These are phyloP conservation scores for Piper longum DNA, from an alignment of 164 flowering plant species.

Conservation along the genomic window DNA sequence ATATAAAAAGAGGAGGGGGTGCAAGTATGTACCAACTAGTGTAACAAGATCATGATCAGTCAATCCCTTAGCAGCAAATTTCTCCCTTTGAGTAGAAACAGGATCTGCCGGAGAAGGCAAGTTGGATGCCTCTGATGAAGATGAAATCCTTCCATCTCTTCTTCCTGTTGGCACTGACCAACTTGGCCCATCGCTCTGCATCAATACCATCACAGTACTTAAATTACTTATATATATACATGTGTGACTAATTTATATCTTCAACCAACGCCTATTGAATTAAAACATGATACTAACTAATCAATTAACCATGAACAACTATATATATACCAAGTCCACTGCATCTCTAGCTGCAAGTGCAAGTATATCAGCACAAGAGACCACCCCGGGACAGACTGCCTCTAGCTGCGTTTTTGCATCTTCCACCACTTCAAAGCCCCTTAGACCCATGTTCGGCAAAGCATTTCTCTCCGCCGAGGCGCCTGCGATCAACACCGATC, in stretches of 20 bases:
- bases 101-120: constrained; percentile 53
- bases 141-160: constrained; percentile 57
- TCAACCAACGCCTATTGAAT: too few relatives aligned
- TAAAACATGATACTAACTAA: too few relatives aligned
- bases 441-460: constrained; percentile 35
- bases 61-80: constrained; percentile 58
- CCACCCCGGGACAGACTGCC: constrained; percentile 46
- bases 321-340: constrained; percentile 39
- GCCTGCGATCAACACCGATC: constrained; percentile 45
- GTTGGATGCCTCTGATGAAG: constrained; percentile 32
- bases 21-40: constrained; percentile 41
- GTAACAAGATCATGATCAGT: constrained; percentile 62
- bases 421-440: constrained; percentile 61
- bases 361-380: constrained; percentile 67
- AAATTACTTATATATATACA: not conserved
- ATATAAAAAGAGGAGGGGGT: not conserved
- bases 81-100: constrained; percentile 39
- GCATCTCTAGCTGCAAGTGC: constrained; percentile 70
- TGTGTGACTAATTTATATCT: not conserved
- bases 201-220: not conserved
- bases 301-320: not conserved
- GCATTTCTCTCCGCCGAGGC: constrained; percentile 43
- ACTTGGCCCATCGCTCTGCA: constrained; percentile 55
- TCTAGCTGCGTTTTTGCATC: constrained; percentile 59
- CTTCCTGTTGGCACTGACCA: constrained; percentile 68